Evolutionary conservation across 2,329 filamentous ascomycete genomes (phyloP).

Genomic region (Hortaea werneckii): DNA sequence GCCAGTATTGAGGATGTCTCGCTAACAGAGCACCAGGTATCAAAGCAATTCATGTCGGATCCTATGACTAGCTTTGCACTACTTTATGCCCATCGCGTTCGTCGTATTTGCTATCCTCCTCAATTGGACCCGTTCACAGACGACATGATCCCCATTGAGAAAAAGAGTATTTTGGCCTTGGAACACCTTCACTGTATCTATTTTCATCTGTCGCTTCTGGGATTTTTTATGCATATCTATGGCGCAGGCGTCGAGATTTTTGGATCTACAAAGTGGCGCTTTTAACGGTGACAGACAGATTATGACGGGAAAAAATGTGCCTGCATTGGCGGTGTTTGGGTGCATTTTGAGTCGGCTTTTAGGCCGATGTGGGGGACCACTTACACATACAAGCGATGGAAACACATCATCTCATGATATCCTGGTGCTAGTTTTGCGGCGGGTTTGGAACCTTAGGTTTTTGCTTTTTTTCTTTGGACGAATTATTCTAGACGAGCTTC

Average conservation of each 20-base stretch:
- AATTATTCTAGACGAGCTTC: too few species aligned
- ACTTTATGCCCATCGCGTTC: conserved; percentile 19
- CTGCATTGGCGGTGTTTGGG: neutral
- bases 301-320: neutral
- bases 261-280: neutral
- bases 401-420: too few species aligned
- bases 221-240: neutral
- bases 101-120: conserved; percentile 19
- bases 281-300: neutral
- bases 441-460: too few species aligned
- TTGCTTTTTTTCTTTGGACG: too few species aligned
- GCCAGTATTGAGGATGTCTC: too few species aligned
- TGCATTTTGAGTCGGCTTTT: neutral
- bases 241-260: conserved; percentile 1
- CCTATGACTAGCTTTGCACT: conserved; percentile 29
- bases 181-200: neutral
- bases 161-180: neutral
- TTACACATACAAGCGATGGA: too few species aligned
- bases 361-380: neutral
- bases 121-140: conserved; percentile 10
- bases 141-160: neutral
- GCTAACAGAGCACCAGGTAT: conserved; percentile 22
- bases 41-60: conserved; percentile 31
- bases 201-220: neutral
- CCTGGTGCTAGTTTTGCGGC: too few species aligned